Base-by-base conservation (phyloP, 1,284 basidiomycete species). In the Trichosporon sp. region DNA sequence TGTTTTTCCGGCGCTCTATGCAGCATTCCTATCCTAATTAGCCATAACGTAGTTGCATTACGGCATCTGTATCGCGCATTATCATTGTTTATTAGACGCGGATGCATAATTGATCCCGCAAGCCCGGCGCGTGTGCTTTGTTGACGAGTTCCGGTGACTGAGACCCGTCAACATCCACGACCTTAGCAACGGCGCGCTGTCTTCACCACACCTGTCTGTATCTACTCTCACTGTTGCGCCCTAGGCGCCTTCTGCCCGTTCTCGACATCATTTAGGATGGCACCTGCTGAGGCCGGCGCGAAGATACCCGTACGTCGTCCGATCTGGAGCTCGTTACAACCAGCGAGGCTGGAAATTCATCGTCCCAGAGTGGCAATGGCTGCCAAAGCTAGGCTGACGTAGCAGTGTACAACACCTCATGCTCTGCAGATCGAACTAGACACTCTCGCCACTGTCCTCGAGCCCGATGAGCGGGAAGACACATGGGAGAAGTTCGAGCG, bases 401-500 rank as follows among this genome's bases (percentile, higher is more conserved):
- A 4, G 8, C 65, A 80, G 78, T 81, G 80, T 59, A 71, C 77
- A 4, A 75, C 79, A 0, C 70, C 75, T 2, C 75, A 75, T 33
- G 70, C 76, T 25, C 70, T 81, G 6, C 66, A 74, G 25, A 65
- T 65, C 27, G 79, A 81, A 61, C 69, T 81, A 23, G 75, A 79
- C 8, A 64, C 66, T 0, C 69, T 81, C 25, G 62, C 69, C 3
- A 67, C 68, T 13, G 68, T 73, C 0, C 68, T 81, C 19, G 75
- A 71, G 36, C 74, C 74, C 6, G 71, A 71, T n/a, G 80, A 81
- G 69, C 74, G 73, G 23, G 80, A 81, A 61, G 78, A 81, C 58
- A 80, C 78, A 21, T 81, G 80, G 80, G 79, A 80, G 64, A 79
- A 79, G 66, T 72, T 81, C 31, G 79, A 78, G 59, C 70, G 71